These are phyloP conservation scores for Medakamo hakoo DNA, from an alignment of 139 green algal genomes.

Conservation along the genomic window DNA sequence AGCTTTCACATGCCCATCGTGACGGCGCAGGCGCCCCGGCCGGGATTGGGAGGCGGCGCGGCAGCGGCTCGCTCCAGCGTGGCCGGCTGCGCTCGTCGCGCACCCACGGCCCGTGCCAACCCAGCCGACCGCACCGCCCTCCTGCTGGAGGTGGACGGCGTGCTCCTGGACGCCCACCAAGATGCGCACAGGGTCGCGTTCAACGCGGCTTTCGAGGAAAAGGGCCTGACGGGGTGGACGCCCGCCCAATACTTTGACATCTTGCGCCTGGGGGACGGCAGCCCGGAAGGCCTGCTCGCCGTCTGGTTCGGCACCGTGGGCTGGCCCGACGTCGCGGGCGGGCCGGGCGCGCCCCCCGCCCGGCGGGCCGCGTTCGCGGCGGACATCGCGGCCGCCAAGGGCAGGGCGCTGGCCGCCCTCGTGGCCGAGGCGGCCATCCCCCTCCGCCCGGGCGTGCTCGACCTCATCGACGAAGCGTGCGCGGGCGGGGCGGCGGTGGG, in stretches of 20 bases:
- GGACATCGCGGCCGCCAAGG: background rate
- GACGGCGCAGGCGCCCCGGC: too few species aligned
- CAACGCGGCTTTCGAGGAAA: background rate
- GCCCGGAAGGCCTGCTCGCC: background rate
- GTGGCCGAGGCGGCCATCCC: background rate
- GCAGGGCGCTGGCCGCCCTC: background rate
- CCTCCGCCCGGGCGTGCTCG: background rate
- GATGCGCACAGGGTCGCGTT: background rate
- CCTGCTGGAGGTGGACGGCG: background rate
- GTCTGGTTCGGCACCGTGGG: background rate
- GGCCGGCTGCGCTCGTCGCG: too few species aligned
- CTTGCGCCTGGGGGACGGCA: background rate
- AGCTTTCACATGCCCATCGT: too few species aligned
- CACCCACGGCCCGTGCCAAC: too few species aligned
- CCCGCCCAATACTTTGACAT: background rate
- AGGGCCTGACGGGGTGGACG: background rate
- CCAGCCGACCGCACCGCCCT: background rate
- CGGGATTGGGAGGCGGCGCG: too few species aligned
- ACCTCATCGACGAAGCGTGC: conserved; percentile 11
- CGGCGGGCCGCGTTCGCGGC: background rate
- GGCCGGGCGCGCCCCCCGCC: too few species aligned
- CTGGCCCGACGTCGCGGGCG: background rate
- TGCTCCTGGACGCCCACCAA: background rate
- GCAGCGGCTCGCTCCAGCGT: too few species aligned
- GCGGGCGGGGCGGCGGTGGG: conserved; percentile 1